A percentile compares a stretch with the other conserved stretches of the same genome.
Conservation (phyloP, 2,329 filamentous ascomycete species). For the Fusarium camptoceras region DNA sequence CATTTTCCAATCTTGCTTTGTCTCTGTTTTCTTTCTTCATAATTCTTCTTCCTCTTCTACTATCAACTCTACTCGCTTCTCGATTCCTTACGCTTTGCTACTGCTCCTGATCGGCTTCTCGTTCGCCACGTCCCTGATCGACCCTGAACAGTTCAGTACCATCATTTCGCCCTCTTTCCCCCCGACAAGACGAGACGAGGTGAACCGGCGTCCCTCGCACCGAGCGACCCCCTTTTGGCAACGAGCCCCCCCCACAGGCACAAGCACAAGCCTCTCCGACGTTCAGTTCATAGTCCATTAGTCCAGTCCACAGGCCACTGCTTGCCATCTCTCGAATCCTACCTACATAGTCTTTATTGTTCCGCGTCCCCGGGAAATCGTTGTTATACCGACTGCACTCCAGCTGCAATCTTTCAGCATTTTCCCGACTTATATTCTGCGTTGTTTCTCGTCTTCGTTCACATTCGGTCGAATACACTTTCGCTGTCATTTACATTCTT, state of each 20-base stretch:
- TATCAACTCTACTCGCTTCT: conserved; percentile 21
- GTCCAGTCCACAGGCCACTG: conserved; percentile 35
- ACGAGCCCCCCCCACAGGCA: conserved; percentile 38
- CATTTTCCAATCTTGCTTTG: conserved; percentile 36
- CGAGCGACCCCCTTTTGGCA: conserved; percentile 49
- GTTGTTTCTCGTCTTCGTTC: conserved; percentile 33
- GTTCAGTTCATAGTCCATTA: conserved; percentile 18
- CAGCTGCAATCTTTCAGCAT: conserved; percentile 18
- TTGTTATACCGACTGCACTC: conserved; percentile 39
- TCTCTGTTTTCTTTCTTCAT: conserved; percentile 39
- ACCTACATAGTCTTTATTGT: conserved; percentile 48
- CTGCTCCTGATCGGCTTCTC: neutral
- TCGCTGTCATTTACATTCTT: conserved; percentile 30
- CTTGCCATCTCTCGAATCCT: conserved; percentile 39
- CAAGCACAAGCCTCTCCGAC: conserved; percentile 44
- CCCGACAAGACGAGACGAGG: conserved; percentile 37
- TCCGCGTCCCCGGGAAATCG: conserved; percentile 38
- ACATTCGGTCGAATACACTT: conserved; percentile 32
- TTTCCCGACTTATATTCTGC: conserved; percentile 22
- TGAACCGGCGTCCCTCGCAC: conserved; percentile 48
- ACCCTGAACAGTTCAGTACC: conserved; percentile 7
- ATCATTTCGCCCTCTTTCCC: conserved; percentile 30
- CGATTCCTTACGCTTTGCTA: neutral
- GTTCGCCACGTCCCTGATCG: neutral
- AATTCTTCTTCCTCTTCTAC: conserved; percentile 26